Percentiles rank a stretch among this genome's conserved stretches.
Conservation (phyloP, 169 alveolate genomes). For the Perkinsus marinus region DNA sequence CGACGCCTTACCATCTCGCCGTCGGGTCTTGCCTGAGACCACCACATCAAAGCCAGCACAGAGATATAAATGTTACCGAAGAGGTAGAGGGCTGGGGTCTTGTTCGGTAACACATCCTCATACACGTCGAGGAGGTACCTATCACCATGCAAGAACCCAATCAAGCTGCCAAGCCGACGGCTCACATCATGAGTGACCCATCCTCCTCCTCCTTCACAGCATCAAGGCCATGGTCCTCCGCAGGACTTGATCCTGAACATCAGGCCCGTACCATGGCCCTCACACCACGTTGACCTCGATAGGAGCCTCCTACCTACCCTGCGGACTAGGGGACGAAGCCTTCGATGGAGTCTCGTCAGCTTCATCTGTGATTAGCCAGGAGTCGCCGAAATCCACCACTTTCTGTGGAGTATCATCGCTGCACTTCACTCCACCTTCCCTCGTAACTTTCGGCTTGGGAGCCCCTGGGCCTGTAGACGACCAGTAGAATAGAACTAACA, state of each 20-base stretch:
- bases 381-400: neutral
- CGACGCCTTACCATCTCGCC: neutral
- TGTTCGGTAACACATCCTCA: conserved; percentile 4
- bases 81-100: conserved; percentile 9
- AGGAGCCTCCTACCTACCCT: neutral
- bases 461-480: neutral
- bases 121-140: conserved; percentile 19
- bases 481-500: neutral
- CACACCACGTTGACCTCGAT: neutral
- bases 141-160: conserved; percentile 7
- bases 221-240: conserved; percentile 7
- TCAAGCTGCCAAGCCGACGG: conserved; percentile 1
- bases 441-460: neutral
- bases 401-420: neutral
- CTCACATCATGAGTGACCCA: conserved; percentile 1
- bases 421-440: neutral
- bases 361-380: neutral
- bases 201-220: conserved; percentile 7
- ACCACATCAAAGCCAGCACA: neutral
- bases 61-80: conserved; percentile 20
- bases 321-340: neutral
- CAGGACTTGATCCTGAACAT: neutral
- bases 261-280: neutral
- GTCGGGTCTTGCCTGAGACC: neutral
- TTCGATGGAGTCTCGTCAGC: neutral